Conservation (phyloP, 805 yeast species). For the Wickerhamomyces chambardii region DNA sequence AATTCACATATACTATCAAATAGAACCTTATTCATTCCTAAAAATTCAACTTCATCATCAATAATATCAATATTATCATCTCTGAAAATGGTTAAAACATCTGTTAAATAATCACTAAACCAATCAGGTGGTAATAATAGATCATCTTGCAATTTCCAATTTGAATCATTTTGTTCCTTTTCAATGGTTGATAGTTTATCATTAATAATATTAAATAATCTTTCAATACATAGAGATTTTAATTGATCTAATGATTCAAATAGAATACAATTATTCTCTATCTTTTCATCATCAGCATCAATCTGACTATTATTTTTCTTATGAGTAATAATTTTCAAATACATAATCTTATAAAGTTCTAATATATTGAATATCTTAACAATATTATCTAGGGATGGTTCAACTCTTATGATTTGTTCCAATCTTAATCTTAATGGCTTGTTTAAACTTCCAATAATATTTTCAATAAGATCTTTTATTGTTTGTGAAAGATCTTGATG, state of each 20-base stretch:
- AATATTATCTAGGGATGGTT: conserved; percentile 44
- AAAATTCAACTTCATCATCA: conserved; percentile 20
- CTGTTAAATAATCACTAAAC: conserved; percentile 57
- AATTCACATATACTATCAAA: conserved; percentile 28
- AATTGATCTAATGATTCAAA: conserved; percentile 20
- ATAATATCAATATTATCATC: conserved; percentile 18
- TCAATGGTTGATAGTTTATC: conserved; percentile 21
- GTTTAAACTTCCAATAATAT: conserved; percentile 43
- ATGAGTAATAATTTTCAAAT: conserved; percentile 12
- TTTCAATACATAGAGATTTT: conserved; percentile 24
- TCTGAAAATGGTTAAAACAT: conserved; percentile 50
- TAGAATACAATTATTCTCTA: conserved; percentile 4
- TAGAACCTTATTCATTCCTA: conserved; percentile 29
- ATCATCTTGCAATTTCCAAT: conserved; percentile 26
- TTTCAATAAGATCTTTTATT: conserved; percentile 30
- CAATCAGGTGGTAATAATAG: conserved; percentile 82
- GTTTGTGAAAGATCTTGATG: conserved; percentile 7
- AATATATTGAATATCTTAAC: conserved; percentile 55
- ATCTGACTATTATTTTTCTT: conserved; percentile 1
- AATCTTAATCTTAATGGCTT: conserved; percentile 54
- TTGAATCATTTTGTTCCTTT: conserved; percentile 14
- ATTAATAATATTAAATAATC: conserved; percentile 30
- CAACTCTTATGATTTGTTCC: conserved; percentile 62
- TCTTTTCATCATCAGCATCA: neutral
- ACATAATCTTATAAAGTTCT: conserved; percentile 65